Evolutionary conservation across 2,329 filamentous ascomycete species (phyloP).

Genomic region (Pestalotiopsis sp.): DNA sequence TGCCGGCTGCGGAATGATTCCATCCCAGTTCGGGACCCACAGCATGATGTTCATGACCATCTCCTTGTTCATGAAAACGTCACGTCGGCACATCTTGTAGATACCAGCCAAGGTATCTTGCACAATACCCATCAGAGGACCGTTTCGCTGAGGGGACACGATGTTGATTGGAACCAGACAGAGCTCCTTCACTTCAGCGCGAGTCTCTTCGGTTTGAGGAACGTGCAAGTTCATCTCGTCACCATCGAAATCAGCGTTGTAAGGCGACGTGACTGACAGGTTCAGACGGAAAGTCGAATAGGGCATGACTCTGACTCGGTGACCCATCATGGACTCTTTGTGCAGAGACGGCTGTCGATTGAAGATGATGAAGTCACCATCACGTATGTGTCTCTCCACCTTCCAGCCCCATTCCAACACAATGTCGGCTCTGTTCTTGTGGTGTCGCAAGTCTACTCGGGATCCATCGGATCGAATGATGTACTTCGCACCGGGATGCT

Average conservation of each 20-base stretch:
- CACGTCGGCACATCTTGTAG: slow-evolving; percentile 94
- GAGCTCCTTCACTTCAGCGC: slow-evolving; percentile 89
- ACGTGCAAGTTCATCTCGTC: slow-evolving; percentile 99
- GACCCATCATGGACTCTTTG: slow-evolving; percentile 99
- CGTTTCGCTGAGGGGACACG: slow-evolving; percentile 95
- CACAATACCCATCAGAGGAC: slow-evolving; percentile 98
- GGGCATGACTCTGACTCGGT: slow-evolving; percentile 95
- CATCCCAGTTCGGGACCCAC: slow-evolving; percentile 98
- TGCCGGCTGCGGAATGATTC: slow-evolving; percentile 87
- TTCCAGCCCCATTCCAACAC: slow-evolving; percentile 96
- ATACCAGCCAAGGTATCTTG: slow-evolving; percentile 95
- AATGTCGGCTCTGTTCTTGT: slow-evolving; percentile 83
- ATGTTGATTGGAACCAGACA: slow-evolving; percentile 99
- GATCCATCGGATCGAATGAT: slow-evolving; percentile 93
- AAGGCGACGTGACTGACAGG: slow-evolving; percentile 94
- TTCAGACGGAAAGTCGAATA: slow-evolving; percentile 99
- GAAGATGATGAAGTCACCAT: slow-evolving; percentile 98
- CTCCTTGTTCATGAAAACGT: slow-evolving; percentile 87
- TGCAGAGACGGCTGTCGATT: slow-evolving; percentile 98
- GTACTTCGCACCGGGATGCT: slow-evolving; percentile 95
- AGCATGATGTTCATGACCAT: slow-evolving; percentile 96
- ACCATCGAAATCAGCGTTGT: slow-evolving; percentile 99
- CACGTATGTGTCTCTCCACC: slow-evolving; percentile 93
- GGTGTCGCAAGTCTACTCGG: slow-evolving; percentile 90
- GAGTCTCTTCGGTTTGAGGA: slow-evolving; percentile 94